Conservation (phyloP, 2,329 filamentous ascomycete genomes). For the Anthostomella pinea region DNA sequence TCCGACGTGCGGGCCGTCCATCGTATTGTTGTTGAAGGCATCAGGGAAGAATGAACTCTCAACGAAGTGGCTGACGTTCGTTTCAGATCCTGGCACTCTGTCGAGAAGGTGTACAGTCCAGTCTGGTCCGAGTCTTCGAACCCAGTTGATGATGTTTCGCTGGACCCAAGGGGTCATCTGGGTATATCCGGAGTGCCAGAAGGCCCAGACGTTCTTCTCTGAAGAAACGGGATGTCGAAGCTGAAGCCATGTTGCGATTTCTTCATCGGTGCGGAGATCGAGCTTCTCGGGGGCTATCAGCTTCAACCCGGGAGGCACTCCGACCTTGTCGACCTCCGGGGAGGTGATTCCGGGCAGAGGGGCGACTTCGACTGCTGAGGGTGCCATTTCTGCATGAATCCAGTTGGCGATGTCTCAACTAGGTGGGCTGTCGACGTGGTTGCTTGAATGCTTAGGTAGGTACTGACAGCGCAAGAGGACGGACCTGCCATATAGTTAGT, state of each 20-base stretch:
- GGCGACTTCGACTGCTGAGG: conserved; percentile 11
- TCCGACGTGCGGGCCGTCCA: conserved; percentile 42
- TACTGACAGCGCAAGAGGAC: no score
- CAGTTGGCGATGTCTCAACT: no score
- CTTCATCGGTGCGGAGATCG: conserved; percentile 29
- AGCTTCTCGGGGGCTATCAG: conserved; percentile 22
- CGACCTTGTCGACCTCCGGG: conserved; percentile 7
- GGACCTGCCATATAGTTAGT: no score
- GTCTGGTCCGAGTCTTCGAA: conserved; percentile 32
- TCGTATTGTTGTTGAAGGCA: conserved; percentile 40
- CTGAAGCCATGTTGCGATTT: conserved; percentile 31
- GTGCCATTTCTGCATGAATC: conserved; percentile 12
- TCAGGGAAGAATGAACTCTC: conserved; percentile 36
- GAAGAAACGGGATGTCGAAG: conserved; percentile 30
- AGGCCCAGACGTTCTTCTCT: conserved; percentile 43
- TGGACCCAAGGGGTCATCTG: conserved; percentile 34
- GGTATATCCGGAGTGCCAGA: conserved; percentile 37
- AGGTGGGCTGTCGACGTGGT: no score
- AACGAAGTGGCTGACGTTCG: conserved; percentile 35
- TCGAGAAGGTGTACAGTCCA: conserved; percentile 43
- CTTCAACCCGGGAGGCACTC: conserved; percentile 21
- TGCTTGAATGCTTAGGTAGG: no score
- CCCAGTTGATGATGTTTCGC: conserved; percentile 38
- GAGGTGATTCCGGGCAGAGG: conserved; percentile 10
- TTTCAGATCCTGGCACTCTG: conserved; percentile 33